Evolutionary conservation across 768 basidiomycete genomes (phyloP).

Genomic region (Glaciozyma antarctica): DNA sequence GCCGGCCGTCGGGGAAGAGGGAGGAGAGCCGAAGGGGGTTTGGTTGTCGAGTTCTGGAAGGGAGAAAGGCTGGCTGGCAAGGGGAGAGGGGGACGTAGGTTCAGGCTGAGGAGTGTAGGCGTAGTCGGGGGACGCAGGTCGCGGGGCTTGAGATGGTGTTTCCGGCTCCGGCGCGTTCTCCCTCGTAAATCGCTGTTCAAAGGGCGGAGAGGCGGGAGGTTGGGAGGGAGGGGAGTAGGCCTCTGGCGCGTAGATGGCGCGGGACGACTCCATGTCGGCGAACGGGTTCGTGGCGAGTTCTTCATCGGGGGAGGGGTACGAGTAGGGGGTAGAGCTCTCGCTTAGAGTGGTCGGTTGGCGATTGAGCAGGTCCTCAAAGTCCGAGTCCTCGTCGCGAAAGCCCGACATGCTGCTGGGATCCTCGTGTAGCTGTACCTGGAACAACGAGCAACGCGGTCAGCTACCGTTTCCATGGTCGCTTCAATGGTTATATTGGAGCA

Average conservation of each 20-base stretch:
- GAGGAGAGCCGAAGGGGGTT: slow-evolving; percentile 21
- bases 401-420: not conserved
- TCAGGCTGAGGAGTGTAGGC: not conserved
- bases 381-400: slow-evolving; percentile 16
- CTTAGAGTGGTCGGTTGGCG: not conserved
- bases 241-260: not conserved
- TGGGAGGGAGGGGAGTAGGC: not conserved
- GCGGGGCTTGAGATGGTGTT: not conserved
- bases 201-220: not conserved
- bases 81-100: not conserved
- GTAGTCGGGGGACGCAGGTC: not conserved
- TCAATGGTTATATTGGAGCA: no score
- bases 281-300: slow-evolving; percentile 23
- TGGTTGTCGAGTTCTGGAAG: not conserved
- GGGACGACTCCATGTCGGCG: slow-evolving; percentile 17
- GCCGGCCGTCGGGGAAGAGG: not conserved
- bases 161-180: slow-evolving; percentile 22
- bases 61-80: not conserved
- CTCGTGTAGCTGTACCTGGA: no score
- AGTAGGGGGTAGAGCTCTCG: not conserved
- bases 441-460: no score
- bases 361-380: slow-evolving; percentile 18
- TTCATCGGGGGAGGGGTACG: slow-evolving; percentile 6
- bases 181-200: not conserved
- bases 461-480: no score